Evolutionary conservation across 176 grass and related monocot species (phyloP), one percentile per base, ranked within the genome.

Genomic region (Phoenix roebelenii): DNA sequence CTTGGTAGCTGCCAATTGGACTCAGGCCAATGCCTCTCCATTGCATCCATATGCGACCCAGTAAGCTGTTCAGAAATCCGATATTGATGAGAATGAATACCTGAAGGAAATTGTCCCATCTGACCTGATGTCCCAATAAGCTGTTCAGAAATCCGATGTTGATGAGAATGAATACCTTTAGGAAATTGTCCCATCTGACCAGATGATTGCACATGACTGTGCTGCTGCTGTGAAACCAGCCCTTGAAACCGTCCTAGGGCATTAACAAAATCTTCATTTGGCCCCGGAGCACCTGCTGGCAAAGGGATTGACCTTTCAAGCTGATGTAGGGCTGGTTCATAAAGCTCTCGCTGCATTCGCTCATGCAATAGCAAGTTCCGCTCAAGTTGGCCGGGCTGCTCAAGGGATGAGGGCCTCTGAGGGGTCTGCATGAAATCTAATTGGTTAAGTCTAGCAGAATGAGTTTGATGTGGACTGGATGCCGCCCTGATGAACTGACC

Each of bases 11-110:
- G 88, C 14, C 81, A 77, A 71, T 85, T 83, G 50, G 64, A 70
- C 53, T 93, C 94, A 55, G 83, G 71, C 87, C 81, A 98, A 60
- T 78, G 80, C 69, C 74, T 77, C 61, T 98, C 85, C 65, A 85
- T 53, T 60, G 63, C 65, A 67, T 77, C 82, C 57, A 77, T 48
- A 32, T 30, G 28, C 28, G 1, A 30, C 70, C 82, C 68, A 60
- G 73, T 55, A 52, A 82, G 63, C 30, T 90, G 82, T 30, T 85
- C 82, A 26, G 74, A 76, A 66, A 73, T 58, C 63, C 71, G 77
- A 16, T 63, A 73, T 76, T 85, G 87, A 59, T 90, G 76, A 53
- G 87, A 73, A 67, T 79, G 87, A 70, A 76, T 71, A 17, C 72
- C 79, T 70, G 87, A 85, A 66, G 76, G 60, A 80, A 75, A 61